Evolutionary conservation across 148 eudicot genomes (phyloP), one percentile per base, ranked within the genome.

Genomic region (Nyssa sinensis): DNA sequence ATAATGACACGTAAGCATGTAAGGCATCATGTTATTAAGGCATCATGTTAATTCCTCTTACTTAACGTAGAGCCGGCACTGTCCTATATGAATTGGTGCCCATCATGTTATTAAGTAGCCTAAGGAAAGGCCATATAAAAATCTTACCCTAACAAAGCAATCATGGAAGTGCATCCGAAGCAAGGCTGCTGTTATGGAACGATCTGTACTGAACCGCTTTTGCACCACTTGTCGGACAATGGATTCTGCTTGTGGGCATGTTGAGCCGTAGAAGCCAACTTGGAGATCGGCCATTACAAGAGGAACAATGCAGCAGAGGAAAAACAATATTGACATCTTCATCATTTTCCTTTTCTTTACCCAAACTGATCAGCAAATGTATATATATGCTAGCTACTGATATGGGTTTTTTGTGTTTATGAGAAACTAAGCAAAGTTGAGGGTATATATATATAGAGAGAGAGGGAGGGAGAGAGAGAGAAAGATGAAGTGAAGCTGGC

Each of bases 101-200:
- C 4, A 37, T 37, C 5, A 37, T 8, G 5, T 37, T 3, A 37
- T 37, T 37, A 37, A 37, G 41, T 4, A n/a, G n/a, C n/a, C n/a
- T n/a, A n/a, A n/a, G n/a, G n/a, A n/a, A n/a, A n/a, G n/a, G n/a
- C n/a, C n/a, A 39, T 39, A 47, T 25, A 27, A 6, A 47, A 32
- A 1, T 11, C 41, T 77, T 81, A 81, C 84, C 68, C 59, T 32
- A 27, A 81, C 81, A 60, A 74, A 77, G 61, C 84, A 81, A 49
- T 81, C 84, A 70, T 81, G 84, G 57, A 81, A 81, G 24, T 69
- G 78, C 84, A 81, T 77, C 3, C 84, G 78, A n/a, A 77, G 74
- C 47, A 81, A 60, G 57, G 81, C 78, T 1, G 81, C 64, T 1
- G 81, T 25, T 19, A 65, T 62, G 19, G 78, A 23, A 13, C 31